A percentile compares a stretch with the other conserved stretches of the same genome.
These are phyloP conservation scores for Daldinia decipiens DNA, from an alignment of 495 filamentous ascomycete species.

Conservation along the genomic window DNA sequence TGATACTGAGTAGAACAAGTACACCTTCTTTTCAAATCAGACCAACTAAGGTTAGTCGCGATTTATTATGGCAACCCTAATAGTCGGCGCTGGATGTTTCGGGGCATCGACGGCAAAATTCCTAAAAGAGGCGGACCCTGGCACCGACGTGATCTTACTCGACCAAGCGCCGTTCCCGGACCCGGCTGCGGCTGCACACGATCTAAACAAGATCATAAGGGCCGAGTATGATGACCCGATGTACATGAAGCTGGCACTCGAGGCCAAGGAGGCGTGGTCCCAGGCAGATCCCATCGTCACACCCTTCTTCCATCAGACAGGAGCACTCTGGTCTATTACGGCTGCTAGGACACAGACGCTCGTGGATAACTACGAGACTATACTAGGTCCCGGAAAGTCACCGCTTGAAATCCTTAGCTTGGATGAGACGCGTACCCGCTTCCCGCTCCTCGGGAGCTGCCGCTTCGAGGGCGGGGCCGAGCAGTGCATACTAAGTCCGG, in stretches of 20 bases:
- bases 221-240: conserved; percentile 66
- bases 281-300: conserved; percentile 57
- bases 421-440: conserved; percentile 52
- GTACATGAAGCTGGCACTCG: conserved; percentile 60
- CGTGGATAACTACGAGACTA: neutral
- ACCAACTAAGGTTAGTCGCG: neutral
- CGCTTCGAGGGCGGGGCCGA: conserved; percentile 13
- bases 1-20: neutral
- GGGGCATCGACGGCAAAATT: conserved; percentile 61
- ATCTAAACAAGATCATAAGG: conserved; percentile 67
- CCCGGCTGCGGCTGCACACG: conserved; percentile 58
- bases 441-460: conserved; percentile 52
- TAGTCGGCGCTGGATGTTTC: conserved; percentile 59
- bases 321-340: conserved; percentile 57
- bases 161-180: conserved; percentile 54
- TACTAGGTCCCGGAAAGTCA: neutral
- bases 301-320: conserved; percentile 62
- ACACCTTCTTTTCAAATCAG: no score
- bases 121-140: conserved; percentile 52
- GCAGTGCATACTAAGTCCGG: conserved; percentile 52
- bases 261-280: conserved; percentile 54
- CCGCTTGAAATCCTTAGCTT: conserved; percentile 2
- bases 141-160: conserved; percentile 55
- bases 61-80: conserved; percentile 16
- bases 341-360: neutral